phyloP scores from a whole-genome alignment of 1,284 basidiomycete species.

The Paramarasmius palmivorus region DNA sequence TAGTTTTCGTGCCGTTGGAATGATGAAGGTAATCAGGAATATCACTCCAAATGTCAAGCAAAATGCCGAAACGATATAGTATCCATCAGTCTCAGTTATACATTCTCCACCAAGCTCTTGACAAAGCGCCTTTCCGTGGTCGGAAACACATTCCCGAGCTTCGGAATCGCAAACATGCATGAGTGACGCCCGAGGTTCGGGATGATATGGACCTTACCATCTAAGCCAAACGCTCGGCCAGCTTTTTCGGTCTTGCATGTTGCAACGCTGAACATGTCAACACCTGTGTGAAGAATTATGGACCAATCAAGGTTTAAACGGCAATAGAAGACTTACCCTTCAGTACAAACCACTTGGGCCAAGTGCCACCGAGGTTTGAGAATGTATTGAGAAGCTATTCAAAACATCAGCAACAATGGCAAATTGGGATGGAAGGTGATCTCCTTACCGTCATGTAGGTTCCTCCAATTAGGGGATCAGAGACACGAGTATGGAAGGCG shows the following conservation, averaged over 20 bases:
- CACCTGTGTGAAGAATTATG: too few species aligned
- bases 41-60: constrained; percentile 79
- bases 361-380: constrained; percentile 96
- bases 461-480: constrained; percentile 96
- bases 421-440: neutral
- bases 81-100: constrained; percentile 86
- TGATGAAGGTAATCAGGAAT: constrained; percentile 76
- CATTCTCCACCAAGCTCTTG: constrained; percentile 78
- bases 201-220: constrained; percentile 45
- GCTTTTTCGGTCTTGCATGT: constrained; percentile 72
- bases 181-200: neutral
- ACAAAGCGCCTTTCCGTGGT: constrained; percentile 84
- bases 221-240: constrained; percentile 50
- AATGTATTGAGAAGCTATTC: constrained; percentile 90
- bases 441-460: constrained; percentile 92
- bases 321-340: constrained; percentile 61
- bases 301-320: too few species aligned
- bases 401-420: constrained; percentile 3
- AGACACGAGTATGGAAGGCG: constrained; percentile 96
- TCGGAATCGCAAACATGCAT: constrained; percentile 17
- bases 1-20: constrained; percentile 82
- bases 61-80: constrained; percentile 82
- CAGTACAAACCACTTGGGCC: constrained; percentile 93
- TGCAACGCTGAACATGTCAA: constrained; percentile 85
- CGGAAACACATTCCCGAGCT: constrained; percentile 88